Evolutionary conservation across 306 rosid genomes (phyloP), one percentile per base, ranked within the genome.

Genomic region (Sophora flavescens): DNA sequence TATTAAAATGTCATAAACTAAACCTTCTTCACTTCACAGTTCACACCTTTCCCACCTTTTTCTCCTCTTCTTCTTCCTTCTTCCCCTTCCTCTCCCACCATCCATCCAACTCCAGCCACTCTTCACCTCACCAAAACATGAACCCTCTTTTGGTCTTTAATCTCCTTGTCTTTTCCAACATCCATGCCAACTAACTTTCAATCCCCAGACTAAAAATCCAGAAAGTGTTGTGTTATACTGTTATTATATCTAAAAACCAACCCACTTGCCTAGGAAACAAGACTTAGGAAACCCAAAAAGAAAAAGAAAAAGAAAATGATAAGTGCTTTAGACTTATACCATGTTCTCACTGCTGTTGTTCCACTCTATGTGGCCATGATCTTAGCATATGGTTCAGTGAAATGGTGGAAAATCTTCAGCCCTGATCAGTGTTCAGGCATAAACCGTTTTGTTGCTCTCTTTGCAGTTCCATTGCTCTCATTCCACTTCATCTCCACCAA

Each of bases 391-490:
- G 97, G 94, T 4, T 93, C 97, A 0, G 97, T 93, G 8, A 90
- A 90, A 75, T 93, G 96, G 97, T 93, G 96, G 96, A 89, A 90
- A 63, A 93, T 93, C 80, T 93, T 93, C 85, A 89, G 77, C 36
- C 96, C 97, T 0, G 96, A 90, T 7, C 97, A 93, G 50, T 93
- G 97, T 65, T 93, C 97, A 0, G 97, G 96, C 15, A 93, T 93
- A 57, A 93, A 93, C 80, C 89, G 97, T 0, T 93, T 93, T n/a
- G 97, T 93, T 4, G 97, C 97, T 0, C 93, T 93, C 1, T 93
- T 93, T 36, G 97, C 94, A 0, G 97, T 93, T 57, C 97, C 97
- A 0, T 84, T 93, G 3, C 91, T 93, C 28, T 93, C 97, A 2
- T 93, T 93, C 70, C 97, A 89, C 73, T 93, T 93, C 92, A 93